Evolutionary conservation across 1,139 yeast genomes (phyloP).

Genomic region (Saccharomyces hybrid): DNA sequence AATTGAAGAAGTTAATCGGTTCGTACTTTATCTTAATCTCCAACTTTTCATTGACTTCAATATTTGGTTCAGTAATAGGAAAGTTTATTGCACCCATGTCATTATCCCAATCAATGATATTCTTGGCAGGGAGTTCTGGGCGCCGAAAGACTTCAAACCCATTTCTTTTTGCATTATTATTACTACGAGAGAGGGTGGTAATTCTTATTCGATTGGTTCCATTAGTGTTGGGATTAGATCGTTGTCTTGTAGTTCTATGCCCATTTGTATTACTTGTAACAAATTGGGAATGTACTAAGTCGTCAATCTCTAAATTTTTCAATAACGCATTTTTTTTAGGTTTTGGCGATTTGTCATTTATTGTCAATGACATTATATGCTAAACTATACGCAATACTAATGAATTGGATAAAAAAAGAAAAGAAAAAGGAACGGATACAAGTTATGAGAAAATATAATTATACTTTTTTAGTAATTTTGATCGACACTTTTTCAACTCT

Average conservation of each 20-base stretch:
- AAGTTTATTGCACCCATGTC: background rate
- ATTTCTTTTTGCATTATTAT: background rate
- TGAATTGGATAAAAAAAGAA: background rate
- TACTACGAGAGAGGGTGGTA: too few relatives aligned
- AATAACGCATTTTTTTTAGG: conserved; percentile 11
- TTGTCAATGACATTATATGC: background rate
- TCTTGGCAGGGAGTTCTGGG: background rate
- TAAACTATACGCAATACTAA: background rate
- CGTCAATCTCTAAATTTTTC: conserved; percentile 1
- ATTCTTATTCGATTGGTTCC: background rate
- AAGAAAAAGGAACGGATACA: background rate
- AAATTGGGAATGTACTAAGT: background rate
- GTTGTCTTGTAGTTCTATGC: background rate
- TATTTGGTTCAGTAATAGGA: background rate
- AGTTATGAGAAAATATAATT: background rate
- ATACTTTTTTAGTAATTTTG: background rate
- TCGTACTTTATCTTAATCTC: conserved; percentile 22
- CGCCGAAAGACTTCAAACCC: background rate
- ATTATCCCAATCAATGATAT: background rate
- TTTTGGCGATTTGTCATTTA: conserved; percentile 7
- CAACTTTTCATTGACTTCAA: conserved; percentile 2
- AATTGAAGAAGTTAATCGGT: conserved; percentile 21
- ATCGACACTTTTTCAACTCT: background rate
- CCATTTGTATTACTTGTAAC: background rate
- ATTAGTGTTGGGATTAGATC: background rate